Evolutionary conservation across 2,329 filamentous ascomycete species (phyloP).

Genomic region (Fusarium cicatricum): DNA sequence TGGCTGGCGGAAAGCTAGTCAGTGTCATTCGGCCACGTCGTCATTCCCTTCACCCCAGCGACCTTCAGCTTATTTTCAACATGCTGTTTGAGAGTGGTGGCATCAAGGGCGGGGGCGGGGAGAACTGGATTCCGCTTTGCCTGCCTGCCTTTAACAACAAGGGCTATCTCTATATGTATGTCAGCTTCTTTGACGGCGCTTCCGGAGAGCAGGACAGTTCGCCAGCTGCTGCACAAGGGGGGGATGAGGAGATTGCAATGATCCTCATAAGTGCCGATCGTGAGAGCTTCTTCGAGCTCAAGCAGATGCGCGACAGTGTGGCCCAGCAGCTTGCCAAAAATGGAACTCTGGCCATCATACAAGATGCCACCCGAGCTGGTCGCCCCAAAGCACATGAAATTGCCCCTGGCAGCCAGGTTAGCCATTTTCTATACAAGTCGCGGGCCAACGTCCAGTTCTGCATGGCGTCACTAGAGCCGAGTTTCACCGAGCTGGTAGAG

Average conservation of each 20-base stretch:
- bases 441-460: conserved; percentile 94
- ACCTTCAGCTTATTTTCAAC: conserved; percentile 96
- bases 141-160: conserved; percentile 96
- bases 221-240: conserved; percentile 68
- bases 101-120: conserved; percentile 87
- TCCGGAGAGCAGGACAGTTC: conserved; percentile 53
- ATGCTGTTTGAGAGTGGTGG: conserved; percentile 98
- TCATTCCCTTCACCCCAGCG: conserved; percentile 93
- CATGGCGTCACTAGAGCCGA: conserved; percentile 81
- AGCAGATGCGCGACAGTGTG: conserved; percentile 73
- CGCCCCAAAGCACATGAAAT: conserved; percentile 78
- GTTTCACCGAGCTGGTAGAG: conserved; percentile 67
- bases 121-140: conserved; percentile 97
- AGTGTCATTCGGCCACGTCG: conserved; percentile 94
- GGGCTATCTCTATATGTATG: conserved; percentile 98
- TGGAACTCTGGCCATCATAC: conserved; percentile 78
- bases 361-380: conserved; percentile 72
- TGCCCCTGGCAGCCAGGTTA: conserved; percentile 79
- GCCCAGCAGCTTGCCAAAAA: conserved; percentile 77
- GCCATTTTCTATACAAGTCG: conserved; percentile 97
- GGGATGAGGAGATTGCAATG: conserved; percentile 83
- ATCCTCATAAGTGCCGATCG: conserved; percentile 92
- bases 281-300: conserved; percentile 90
- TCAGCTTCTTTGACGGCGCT: conserved; percentile 83
- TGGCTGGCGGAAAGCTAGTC: conserved; percentile 90